These are phyloP conservation scores for Boletus sp. DNA, from an alignment of 768 basidiomycete species.

Conservation along the genomic window DNA sequence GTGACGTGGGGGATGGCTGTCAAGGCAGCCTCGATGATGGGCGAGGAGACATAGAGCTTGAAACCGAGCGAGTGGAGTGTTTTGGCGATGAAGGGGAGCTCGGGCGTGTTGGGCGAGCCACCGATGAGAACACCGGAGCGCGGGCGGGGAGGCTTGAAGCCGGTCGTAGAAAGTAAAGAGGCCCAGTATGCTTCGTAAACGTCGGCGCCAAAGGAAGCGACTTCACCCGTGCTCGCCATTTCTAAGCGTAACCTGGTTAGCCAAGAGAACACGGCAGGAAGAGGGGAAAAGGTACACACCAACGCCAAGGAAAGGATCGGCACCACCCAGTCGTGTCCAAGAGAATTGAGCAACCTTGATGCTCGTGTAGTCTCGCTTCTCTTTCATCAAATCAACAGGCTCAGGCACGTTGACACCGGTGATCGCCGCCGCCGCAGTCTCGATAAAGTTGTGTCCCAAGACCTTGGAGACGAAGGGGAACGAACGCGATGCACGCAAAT, in stretches of 20 bases:
- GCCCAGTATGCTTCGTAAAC: constrained; percentile 97
- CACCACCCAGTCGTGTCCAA: constrained; percentile 94
- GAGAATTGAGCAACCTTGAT: constrained; percentile 99
- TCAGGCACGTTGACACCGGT: constrained; percentile 82
- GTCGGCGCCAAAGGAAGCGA: constrained; percentile 92
- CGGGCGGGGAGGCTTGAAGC: constrained; percentile 85
- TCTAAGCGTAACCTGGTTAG: constrained; percentile 41
- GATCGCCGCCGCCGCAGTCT: constrained; percentile 87
- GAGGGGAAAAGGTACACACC: constrained; percentile 48
- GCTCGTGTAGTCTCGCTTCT: constrained; percentile 84
- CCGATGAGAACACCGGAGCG: constrained; percentile 90
- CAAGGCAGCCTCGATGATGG: constrained; percentile 74
- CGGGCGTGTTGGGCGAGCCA: constrained; percentile 83
- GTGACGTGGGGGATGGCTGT: constrained; percentile 73
- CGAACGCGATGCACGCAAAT: constrained; percentile 93
- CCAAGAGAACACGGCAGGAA: background rate
- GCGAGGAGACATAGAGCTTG: constrained; percentile 89
- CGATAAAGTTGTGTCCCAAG: constrained; percentile 94
- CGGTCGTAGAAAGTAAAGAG: constrained; percentile 90
- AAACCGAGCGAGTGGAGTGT: constrained; percentile 83
- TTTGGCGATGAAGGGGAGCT: constrained; percentile 82
- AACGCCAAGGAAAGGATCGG: constrained; percentile 95
- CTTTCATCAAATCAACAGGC: constrained; percentile 87
- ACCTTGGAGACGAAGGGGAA: constrained; percentile 99
- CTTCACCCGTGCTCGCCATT: constrained; percentile 98